Percentiles rank a stretch among this genome's conserved stretches.
These are phyloP conservation scores for Penicillium concentricum DNA, from an alignment of 2,329 filamentous ascomycete species.

Conservation along the genomic window DNA sequence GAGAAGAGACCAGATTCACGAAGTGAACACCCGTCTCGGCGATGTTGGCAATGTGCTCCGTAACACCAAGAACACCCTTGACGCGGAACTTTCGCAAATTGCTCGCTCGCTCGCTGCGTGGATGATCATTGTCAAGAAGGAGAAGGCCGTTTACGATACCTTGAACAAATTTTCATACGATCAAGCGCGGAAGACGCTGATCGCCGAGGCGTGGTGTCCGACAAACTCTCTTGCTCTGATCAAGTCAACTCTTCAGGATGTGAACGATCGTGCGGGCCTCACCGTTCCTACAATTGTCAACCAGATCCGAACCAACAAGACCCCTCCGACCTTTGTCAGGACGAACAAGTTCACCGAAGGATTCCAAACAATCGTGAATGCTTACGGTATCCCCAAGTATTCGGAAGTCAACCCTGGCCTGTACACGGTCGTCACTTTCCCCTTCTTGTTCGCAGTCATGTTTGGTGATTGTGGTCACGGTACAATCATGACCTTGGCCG, in stretches of 20 bases:
- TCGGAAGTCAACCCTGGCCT: conserved; percentile 95
- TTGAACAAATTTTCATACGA: conserved; percentile 97
- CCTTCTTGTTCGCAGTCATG: conserved; percentile 99
- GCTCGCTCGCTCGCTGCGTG: conserved; percentile 88
- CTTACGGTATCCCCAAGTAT: conserved; percentile 96
- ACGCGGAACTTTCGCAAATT: conserved; percentile 91
- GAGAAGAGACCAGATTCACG: conserved; percentile 90
- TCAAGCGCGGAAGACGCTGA: conserved; percentile 88
- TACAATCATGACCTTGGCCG: conserved; percentile 78
- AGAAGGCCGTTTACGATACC: conserved; percentile 95
- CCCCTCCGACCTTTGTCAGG: conserved; percentile 93
- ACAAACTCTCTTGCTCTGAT: conserved; percentile 87
- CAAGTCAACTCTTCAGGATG: conserved; percentile 90
- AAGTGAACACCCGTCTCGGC: conserved; percentile 89
- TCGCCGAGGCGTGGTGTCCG: conserved; percentile 96
- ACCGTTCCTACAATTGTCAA: conserved; percentile 99
- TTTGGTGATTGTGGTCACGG: conserved; percentile 98
- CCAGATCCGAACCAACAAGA: conserved; percentile 95
- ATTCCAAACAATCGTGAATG: conserved; percentile 98
- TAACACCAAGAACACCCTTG: conserved; percentile 92
- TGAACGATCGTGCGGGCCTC: conserved; percentile 90
- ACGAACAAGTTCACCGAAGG: conserved; percentile 98
- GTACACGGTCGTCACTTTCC: conserved; percentile 94
- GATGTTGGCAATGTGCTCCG: conserved; percentile 89
- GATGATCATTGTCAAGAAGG: conserved; percentile 97